A percentile compares a stretch with the other conserved stretches of the same genome.
Conservation (phyloP, 768 basidiomycete species). For the Astraeus odoratus region DNA sequence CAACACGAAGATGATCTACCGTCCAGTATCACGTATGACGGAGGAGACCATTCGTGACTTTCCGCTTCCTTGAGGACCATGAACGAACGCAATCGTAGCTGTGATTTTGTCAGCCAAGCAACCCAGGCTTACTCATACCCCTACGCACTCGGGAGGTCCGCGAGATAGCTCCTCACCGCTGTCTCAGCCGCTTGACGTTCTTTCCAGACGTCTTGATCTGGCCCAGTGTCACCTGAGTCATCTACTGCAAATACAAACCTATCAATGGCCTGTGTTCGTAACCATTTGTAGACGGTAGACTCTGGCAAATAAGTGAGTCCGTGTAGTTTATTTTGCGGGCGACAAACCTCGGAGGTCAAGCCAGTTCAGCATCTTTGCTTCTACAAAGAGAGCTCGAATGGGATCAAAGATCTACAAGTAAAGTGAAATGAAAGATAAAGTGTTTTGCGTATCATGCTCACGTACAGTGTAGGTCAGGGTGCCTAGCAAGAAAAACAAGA, state of each 20-base stretch:
- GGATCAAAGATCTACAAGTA: slow-evolving; percentile 84
- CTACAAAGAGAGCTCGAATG: slow-evolving; percentile 75
- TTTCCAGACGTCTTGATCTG: slow-evolving; percentile 59
- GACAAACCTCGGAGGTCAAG: slow-evolving; percentile 68
- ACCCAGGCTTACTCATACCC: background rate
- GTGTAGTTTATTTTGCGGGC: background rate
- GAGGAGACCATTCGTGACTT: slow-evolving; percentile 55
- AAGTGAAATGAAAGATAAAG: too few species aligned
- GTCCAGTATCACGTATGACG: slow-evolving; percentile 44
- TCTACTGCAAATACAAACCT: slow-evolving; percentile 30
- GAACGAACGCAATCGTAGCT: slow-evolving; percentile 74
- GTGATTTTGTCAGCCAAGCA: slow-evolving; percentile 7
- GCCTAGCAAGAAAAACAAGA: slow-evolving; percentile 83
- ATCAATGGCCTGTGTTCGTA: slow-evolving; percentile 55
- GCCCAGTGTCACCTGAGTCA: slow-evolving; percentile 10
- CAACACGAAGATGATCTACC: slow-evolving; percentile 30
- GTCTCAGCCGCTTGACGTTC: slow-evolving; percentile 76
- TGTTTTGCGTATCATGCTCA: too few species aligned
- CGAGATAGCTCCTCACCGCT: slow-evolving; percentile 62
- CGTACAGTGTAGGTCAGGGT: slow-evolving; percentile 84
- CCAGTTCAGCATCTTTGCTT: slow-evolving; percentile 76
- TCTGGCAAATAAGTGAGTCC: slow-evolving; percentile 34
- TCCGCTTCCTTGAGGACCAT: slow-evolving; percentile 81
- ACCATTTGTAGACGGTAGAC: slow-evolving; percentile 70
- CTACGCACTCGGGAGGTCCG: slow-evolving; percentile 64